Evolutionary conservation across 148 eudicot genomes (phyloP).

Genomic region (Chenopodium suecicum): DNA sequence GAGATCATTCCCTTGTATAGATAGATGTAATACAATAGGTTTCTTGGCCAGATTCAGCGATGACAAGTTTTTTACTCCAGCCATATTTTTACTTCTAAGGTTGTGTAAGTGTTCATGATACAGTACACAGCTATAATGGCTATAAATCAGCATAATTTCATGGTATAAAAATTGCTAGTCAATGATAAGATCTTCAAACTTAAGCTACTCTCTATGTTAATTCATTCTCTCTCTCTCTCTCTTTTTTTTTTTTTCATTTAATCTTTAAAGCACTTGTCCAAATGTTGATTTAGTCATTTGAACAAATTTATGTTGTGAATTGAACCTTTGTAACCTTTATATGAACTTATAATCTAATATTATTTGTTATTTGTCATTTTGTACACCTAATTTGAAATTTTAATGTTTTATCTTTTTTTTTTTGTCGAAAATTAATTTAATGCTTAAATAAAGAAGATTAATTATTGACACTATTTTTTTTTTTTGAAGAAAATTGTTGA

Average conservation of each 20-base stretch:
- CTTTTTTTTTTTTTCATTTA: background rate
- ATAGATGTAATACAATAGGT: background rate
- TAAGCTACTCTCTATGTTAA: background rate
- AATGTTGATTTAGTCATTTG: background rate
- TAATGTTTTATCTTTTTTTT: too few species aligned
- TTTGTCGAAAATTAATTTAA: too few species aligned
- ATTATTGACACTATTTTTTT: too few species aligned
- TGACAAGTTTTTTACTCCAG: too few species aligned
- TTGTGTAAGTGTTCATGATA: background rate
- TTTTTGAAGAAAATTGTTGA: too few species aligned
- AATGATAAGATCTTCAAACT: background rate
- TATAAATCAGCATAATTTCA: background rate
- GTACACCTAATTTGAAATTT: background rate
- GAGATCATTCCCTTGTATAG: constrained; percentile 2
- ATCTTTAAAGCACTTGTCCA: background rate
- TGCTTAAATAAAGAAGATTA: too few species aligned
- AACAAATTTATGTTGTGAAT: background rate
- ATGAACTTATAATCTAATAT: background rate
- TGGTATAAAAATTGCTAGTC: background rate
- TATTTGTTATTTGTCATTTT: background rate
- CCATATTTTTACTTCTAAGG: background rate
- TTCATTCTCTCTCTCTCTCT: background rate
- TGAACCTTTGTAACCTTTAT: background rate
- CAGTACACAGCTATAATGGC: background rate
- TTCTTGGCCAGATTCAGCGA: background rate